Base-by-base conservation (phyloP, 257 asterid species). In the Solanum neorickii region DNA sequence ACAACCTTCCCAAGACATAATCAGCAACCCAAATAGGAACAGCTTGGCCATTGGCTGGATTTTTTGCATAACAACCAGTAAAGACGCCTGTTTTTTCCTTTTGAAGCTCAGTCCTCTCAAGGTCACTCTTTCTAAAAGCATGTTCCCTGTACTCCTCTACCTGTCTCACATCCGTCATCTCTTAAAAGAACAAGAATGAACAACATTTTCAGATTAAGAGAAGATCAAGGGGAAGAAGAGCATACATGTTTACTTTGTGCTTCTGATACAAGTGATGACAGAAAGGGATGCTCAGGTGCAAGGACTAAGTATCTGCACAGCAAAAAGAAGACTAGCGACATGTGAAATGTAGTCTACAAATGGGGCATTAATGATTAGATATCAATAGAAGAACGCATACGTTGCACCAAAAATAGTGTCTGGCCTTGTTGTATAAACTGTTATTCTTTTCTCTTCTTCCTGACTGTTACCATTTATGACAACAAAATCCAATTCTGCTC, bases 321-420 rank as follows among this genome's bases (percentile, higher is more conserved):
- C 60, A 91, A 89, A 85, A 89, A 70, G 31, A n/a, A 44, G 21
- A 72, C 16, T 49, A 69, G 49, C 29, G 9, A 73, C 41, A 46
- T 33, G 84, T 86, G 72, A 73, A 72, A 56, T 56, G 82, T 27
- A 65, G 60, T 78, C 84, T 49, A 33, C 37, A 73, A 33, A 23
- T 41, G 39, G 46, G 29, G n/a, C 29, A 88, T 69, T 27, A 87
- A 49, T 39, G 85, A 76, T 12, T 78, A 83, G 66, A 59, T 87
- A 60, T 31, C 77, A 83, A 75, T 83, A 52, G 39, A 56, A 83
- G 80, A 89, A 65, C 33, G 89, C 91, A 74, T 97, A 95, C 99
- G 98, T 97, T 88, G 99, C 99, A 89, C 99, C 99, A 91, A 97
- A 97, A 88, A 96, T 89, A 52, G 99, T 97, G 90, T 97, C 98